Base-by-base conservation (phyloP, 176 grass and related monocot species). In the Elymus sibiricus region DNA sequence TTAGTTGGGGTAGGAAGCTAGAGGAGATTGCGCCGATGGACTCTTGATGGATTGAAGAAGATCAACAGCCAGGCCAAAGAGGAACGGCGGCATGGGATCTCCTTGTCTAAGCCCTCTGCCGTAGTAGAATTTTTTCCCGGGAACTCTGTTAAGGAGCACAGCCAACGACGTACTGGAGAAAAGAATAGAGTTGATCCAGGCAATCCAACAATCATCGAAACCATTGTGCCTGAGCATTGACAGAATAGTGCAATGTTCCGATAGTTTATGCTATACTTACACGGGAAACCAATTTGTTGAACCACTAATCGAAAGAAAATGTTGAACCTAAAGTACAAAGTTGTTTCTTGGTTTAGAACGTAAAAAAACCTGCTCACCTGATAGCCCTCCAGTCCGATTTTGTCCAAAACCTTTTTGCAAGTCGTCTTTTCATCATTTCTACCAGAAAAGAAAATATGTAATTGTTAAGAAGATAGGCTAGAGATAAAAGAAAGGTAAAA, bases 381-480 rank as follows among this genome's bases (percentile, higher is more conserved):
- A 86, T 92, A 98, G 86, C 96, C 91, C 80, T 91, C 60, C 39
- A 98, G 74, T 73, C 91, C 94, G 35, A 93, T 89, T 89, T 94
- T 98, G 79, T 94, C 96, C 86, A 98, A 86, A 89, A 95, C 87
- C 89, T 95, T 95, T 92, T 83, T 88, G 44, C 96, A 98, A 28
- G 82, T 83, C 76, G 86, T 64, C 44, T 95, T 95, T 81, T 98
- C 96, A 78, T 98, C 96, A 82, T 90, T 92, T 78, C 91, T 90
- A 85, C 89, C 79, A 78, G 88, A 76, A 77, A 89, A 37, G 49
- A 79, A 34, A 84, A 28, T 7, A 46, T 35, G 76, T 86, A 21
- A 49, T 24, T 68, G 51, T 77, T 77, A 64, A 49, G 78, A 80
- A 83, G 47, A 72, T 31, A 82, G 11, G 38, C 61, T 68, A 89